Evolutionary conservation across 2,329 filamentous ascomycete species (phyloP).

Genomic region (Cladorrhinum sp.): DNA sequence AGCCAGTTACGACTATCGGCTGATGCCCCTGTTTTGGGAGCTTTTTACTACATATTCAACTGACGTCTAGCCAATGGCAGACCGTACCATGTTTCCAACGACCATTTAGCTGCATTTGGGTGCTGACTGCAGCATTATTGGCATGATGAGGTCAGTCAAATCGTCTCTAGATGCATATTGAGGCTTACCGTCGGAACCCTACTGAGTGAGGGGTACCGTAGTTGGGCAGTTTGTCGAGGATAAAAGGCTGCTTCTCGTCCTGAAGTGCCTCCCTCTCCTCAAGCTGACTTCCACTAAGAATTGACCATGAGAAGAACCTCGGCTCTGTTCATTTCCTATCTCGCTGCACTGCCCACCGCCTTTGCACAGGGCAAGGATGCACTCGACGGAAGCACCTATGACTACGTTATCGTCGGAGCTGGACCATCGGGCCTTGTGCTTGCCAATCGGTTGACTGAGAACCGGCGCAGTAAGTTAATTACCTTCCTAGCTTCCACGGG

Average conservation of each 20-base stretch:
- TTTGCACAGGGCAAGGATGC: background rate
- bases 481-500: too few relatives aligned
- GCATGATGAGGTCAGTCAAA: background rate
- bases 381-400: constrained; percentile 8
- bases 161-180: background rate
- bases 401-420: constrained; percentile 18
- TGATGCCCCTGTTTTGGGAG: background rate
- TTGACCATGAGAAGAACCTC: background rate
- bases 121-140: background rate
- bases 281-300: background rate
- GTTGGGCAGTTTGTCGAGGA: too few relatives aligned
- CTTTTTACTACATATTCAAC: background rate
- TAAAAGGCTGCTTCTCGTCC: background rate
- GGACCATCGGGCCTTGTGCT: constrained; percentile 17
- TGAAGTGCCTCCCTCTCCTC: background rate
- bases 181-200: background rate
- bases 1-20: background rate
- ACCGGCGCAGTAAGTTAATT: constrained; percentile 34
- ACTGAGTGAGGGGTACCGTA: too few relatives aligned
- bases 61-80: background rate
- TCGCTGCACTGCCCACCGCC: background rate
- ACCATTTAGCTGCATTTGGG: background rate
- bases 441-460: constrained; percentile 19
- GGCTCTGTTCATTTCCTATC: background rate
- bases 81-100: background rate